These are phyloP conservation scores for Inonotus hispidus DNA, from an alignment of 1,284 basidiomycete species.

Conservation along the genomic window DNA sequence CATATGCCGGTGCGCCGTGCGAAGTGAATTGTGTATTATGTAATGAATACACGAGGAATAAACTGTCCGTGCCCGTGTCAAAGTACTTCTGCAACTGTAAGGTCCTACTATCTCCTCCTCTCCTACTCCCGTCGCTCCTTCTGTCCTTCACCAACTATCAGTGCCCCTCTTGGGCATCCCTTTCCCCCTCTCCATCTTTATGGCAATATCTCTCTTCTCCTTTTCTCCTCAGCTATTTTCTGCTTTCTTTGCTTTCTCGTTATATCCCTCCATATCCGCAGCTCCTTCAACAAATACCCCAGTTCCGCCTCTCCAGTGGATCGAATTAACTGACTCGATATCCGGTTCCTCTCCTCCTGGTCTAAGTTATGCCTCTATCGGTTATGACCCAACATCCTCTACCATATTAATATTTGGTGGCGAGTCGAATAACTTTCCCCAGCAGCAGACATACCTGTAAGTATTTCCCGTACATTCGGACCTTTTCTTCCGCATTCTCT, in stretches of 20 bases:
- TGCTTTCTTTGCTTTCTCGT: constrained; percentile 30
- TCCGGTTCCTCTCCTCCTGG: constrained; percentile 52
- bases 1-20: too few species aligned
- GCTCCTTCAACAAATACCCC: constrained; percentile 34
- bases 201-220: background rate
- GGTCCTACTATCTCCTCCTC: background rate
- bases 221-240: background rate
- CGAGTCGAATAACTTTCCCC: constrained; percentile 58
- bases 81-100: background rate
- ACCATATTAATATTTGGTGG: constrained; percentile 71
- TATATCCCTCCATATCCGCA: constrained; percentile 23
- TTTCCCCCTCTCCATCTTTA: background rate
- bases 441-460: constrained; percentile 63
- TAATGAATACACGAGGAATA: background rate
- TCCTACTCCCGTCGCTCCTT: background rate
- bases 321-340: constrained; percentile 57
- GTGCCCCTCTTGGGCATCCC: background rate
- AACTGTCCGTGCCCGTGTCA: background rate
- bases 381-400: constrained; percentile 41
- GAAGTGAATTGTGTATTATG: background rate
- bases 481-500: background rate
- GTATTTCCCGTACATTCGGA: constrained; percentile 23
- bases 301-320: constrained; percentile 57
- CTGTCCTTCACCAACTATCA: background rate
- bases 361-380: constrained; percentile 66